These are phyloP conservation scores for Solanum clarkiae DNA, from an alignment of 257 asterid species.

Conservation along the genomic window DNA sequence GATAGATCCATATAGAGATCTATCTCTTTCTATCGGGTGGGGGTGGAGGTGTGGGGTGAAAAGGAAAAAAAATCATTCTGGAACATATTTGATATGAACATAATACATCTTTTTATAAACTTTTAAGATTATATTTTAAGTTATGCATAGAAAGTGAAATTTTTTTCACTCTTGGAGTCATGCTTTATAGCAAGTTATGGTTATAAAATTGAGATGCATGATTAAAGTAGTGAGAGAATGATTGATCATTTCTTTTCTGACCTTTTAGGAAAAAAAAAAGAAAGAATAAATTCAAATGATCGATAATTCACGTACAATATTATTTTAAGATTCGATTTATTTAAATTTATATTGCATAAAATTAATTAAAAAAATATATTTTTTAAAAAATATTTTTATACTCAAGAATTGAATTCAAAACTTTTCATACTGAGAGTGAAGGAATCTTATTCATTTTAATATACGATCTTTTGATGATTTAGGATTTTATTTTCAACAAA, in stretches of 20 bases:
- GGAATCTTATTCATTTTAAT: neutral
- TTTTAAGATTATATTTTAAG: neutral
- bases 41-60: neutral
- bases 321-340: fast-evolving
- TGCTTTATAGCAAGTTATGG: neutral
- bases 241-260: neutral
- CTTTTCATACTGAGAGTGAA: neutral
- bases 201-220: neutral
- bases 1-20: too few species aligned
- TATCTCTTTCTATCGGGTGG: too few species aligned
- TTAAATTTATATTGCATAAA: neutral
- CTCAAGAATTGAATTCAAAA: neutral
- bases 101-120: neutral
- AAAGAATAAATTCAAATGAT: neutral
- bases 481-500: neutral
- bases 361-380: neutral
- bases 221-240: neutral
- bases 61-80: neutral
- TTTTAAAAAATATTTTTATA: neutral
- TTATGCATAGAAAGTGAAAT: neutral
- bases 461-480: neutral
- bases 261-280: too few species aligned
- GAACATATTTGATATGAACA: neutral
- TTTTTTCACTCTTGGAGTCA: neutral
- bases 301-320: neutral